Base-by-base conservation (phyloP, 495 filamentous ascomycete species). In the Lasiosphaeris hirsuta region DNA sequence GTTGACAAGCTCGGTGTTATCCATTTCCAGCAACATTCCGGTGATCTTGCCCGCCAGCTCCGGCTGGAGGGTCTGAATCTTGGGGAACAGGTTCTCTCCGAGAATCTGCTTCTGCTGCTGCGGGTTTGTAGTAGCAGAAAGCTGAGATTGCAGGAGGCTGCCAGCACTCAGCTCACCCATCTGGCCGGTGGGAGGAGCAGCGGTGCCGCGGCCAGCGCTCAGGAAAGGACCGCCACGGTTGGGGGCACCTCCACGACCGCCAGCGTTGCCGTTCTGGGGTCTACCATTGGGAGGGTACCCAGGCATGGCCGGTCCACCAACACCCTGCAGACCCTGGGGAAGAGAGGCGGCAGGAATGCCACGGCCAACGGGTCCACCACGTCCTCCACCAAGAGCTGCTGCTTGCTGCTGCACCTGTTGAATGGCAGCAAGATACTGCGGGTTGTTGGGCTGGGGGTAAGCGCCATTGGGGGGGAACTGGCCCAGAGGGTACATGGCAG, bases 11-110 rank as follows among this genome's bases (percentile, higher is more conserved):
- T 99, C 94, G 45, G 78, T 61, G 70, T 97, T 97, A 60, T 97
- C 94, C 94, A 99, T 99, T 83, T 99, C 94, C 64, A 99, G 70
- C 66, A 99, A 85, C 94, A 99, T 99, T 74, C 94, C 94, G 58
- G 94, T 99, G 69, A 99, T 97, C 87, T 99, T 99, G 64, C 94
- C 94, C 61, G 94, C 94, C 58, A 99, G 80, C 61, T 95, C 90
- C 42, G 92, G 91, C 81, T 97, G 91, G 74, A 94, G 84, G 51
- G 81, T 82, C 72, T 90, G 85, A 68, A 99, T 97, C 87, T 97
- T 97, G 61, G 94, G 94, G 81, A 97, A 99, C 51, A 99, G 84
- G 53, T 89, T 87, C 78, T 99, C 94, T 64, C 94, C 94, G 52
- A 99, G 84, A 76, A 96, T 86, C 80, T 99, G 94, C 86, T 99